Evolutionary conservation across 2,329 filamentous ascomycete species (phyloP).

Genomic region (Ceratocystis harringtonii): DNA sequence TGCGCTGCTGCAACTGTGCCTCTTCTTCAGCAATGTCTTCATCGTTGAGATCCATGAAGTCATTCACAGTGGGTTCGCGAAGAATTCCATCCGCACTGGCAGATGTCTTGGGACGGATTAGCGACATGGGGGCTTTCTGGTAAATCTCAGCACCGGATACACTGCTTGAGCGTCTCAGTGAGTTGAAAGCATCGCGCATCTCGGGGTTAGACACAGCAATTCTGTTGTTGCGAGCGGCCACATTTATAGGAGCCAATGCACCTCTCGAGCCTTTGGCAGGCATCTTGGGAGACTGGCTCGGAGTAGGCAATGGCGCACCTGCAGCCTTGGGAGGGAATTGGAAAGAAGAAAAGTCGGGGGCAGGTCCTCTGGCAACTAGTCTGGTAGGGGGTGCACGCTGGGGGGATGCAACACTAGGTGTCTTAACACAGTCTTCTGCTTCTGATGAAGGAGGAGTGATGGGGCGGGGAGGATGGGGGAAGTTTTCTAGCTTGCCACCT

Average conservation of each 20-base stretch:
- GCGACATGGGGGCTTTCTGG: conserved; percentile 1
- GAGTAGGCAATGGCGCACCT: background rate
- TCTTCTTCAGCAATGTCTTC: conserved; percentile 41
- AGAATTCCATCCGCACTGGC: conserved; percentile 24
- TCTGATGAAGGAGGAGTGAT: conserved; percentile 9
- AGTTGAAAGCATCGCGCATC: conserved; percentile 1
- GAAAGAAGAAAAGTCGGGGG: conserved; percentile 15
- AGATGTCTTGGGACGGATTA: conserved; percentile 11
- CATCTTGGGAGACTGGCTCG: conserved; percentile 14
- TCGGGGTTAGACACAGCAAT: conserved; percentile 11
- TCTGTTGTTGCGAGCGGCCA: background rate
- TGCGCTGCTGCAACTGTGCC: conserved; percentile 12
- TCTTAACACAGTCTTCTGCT: background rate
- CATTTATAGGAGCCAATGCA: background rate
- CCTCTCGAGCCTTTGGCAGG: background rate
- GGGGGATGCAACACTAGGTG: conserved; percentile 1
- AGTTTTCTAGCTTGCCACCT: conserved; percentile 16
- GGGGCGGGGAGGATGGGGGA: conserved; percentile 13
- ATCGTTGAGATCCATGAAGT: conserved; percentile 40
- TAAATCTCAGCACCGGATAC: conserved; percentile 9
- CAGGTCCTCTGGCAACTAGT: conserved; percentile 11
- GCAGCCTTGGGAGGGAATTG: conserved; percentile 11
- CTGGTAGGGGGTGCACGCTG: background rate
- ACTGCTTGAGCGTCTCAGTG: conserved; percentile 13
- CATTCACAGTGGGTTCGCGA: conserved; percentile 36